Percentiles rank a stretch among this genome's conserved stretches.
Evolutionary conservation across 1,284 basidiomycete species (phyloP).

Genomic region (Microbotryum saponariae): DNA sequence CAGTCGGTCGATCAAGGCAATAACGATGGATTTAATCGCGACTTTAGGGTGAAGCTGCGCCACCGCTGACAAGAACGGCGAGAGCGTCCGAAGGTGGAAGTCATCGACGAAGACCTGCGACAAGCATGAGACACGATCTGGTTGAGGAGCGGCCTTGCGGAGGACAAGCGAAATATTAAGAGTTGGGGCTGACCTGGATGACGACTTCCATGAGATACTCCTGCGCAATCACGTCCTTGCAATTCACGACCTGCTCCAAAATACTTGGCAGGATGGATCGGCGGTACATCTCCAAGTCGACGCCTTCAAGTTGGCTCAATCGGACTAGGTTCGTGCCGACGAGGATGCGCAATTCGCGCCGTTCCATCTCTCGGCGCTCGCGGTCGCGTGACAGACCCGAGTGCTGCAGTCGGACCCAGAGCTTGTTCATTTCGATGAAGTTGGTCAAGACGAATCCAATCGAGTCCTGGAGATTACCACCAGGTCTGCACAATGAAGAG

Average conservation of each 20-base stretch:
- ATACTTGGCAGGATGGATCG: constrained; percentile 75
- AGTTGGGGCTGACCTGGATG: constrained; percentile 60
- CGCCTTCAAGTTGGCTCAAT: constrained; percentile 83
- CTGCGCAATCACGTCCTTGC: constrained; percentile 93
- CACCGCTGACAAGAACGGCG: constrained; percentile 84
- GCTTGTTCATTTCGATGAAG: constrained; percentile 98
- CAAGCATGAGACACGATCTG: not conserved
- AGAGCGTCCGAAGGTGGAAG: constrained; percentile 85
- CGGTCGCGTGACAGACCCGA: constrained; percentile 89
- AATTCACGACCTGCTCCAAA: constrained; percentile 88
- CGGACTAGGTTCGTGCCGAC: constrained; percentile 94
- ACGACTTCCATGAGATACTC: constrained; percentile 98
- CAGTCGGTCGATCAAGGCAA: constrained; percentile 87
- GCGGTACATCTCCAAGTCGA: constrained; percentile 83
- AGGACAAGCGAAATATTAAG: not conserved
- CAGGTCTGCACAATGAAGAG: constrained; percentile 50
- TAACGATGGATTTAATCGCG: constrained; percentile 94
- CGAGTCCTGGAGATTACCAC: constrained; percentile 82
- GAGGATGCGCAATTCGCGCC: constrained; percentile 81
- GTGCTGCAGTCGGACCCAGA: constrained; percentile 93
- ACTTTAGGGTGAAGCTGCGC: constrained; percentile 91
- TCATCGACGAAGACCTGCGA: constrained; percentile 86
- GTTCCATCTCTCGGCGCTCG: constrained; percentile 89
- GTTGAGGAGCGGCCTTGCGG: not conserved
- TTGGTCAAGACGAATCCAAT: constrained; percentile 90